Evolutionary conservation across 192 early-diverging fungal genomes (phyloP).

Genomic region (Coemansia sp.): DNA sequence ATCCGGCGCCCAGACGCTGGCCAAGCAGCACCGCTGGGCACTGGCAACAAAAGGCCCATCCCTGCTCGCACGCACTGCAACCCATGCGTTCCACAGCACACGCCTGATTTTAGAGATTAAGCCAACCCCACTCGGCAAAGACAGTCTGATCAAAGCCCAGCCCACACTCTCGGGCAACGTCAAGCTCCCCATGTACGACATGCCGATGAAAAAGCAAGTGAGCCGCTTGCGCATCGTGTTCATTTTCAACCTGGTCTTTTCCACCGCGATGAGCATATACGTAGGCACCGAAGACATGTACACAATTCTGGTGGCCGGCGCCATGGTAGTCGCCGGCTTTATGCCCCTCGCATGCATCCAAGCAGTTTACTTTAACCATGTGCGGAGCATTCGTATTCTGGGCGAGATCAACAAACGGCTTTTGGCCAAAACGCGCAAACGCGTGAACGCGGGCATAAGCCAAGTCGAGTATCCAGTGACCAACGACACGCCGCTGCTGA

Average conservation of each 20-base stretch:
- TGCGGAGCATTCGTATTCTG: slow-evolving; percentile 40
- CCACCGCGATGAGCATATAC: slow-evolving; percentile 28
- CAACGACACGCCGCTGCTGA: slow-evolving; percentile 30
- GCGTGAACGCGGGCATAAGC: slow-evolving; percentile 13
- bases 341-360: slow-evolving; percentile 33
- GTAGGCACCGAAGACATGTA: slow-evolving; percentile 33
- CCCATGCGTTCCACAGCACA: not conserved
- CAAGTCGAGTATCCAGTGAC: slow-evolving; percentile 42
- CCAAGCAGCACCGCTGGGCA: not conserved
- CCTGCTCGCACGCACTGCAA: not conserved
- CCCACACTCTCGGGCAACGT: not conserved
- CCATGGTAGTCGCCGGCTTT: slow-evolving; percentile 31
- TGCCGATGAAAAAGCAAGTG: slow-evolving; percentile 35
- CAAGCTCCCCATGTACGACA: slow-evolving; percentile 50
- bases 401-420: slow-evolving; percentile 23
- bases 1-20: not conserved
- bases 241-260: slow-evolving; percentile 29
- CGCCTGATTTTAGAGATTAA: not conserved
- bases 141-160: not conserved
- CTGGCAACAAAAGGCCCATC: not conserved
- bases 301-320: slow-evolving; percentile 25
- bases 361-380: slow-evolving; percentile 33
- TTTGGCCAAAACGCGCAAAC: slow-evolving; percentile 8
- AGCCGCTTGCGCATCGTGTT: slow-evolving; percentile 37
- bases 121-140: not conserved